Evolutionary conservation across 768 basidiomycete genomes (phyloP).

Genomic region (Mycena kentingensis): DNA sequence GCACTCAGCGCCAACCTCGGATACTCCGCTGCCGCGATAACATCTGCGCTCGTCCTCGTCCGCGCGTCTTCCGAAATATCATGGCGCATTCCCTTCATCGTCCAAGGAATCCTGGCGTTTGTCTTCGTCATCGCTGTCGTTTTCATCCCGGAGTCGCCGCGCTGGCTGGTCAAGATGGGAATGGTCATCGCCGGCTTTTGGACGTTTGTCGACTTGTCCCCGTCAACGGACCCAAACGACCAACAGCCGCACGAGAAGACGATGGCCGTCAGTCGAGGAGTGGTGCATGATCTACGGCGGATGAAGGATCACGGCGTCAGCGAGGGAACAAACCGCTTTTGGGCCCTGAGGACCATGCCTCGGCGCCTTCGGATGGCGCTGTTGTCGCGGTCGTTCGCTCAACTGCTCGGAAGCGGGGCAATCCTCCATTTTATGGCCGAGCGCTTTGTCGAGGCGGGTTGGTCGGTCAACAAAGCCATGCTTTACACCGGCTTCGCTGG

Average conservation of each 20-base stretch:
- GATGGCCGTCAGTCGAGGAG: constrained; percentile 39
- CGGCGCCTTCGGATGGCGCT: constrained; percentile 52
- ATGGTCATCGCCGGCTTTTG: constrained; percentile 49
- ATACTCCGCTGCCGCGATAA: too few species aligned
- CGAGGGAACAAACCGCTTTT: constrained; percentile 49
- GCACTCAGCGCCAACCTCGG: too few species aligned
- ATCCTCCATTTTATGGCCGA: constrained; percentile 61
- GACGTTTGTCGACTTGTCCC: constrained; percentile 60
- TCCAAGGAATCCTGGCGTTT: constrained; percentile 53
- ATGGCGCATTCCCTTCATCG: constrained; percentile 60
- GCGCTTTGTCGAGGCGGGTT: constrained; percentile 51
- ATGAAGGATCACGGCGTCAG: constrained; percentile 33
- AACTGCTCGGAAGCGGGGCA: constrained; percentile 57
- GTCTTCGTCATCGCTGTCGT: constrained; percentile 51
- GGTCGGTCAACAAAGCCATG: constrained; percentile 43
- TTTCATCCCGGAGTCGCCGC: constrained; percentile 52
- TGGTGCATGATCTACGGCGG: constrained; percentile 32
- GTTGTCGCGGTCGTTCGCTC: constrained; percentile 54
- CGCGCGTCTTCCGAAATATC: too few species aligned
- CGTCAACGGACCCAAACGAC: constrained; percentile 46
- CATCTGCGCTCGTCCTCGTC: too few species aligned
- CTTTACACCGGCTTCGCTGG: constrained; percentile 50
- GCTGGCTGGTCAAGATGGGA: constrained; percentile 58
- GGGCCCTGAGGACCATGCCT: constrained; percentile 46
- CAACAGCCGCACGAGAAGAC: constrained; percentile 46